phyloP scores from a whole-genome alignment of 2,329 filamentous ascomycete species.

The Sporothrix curviconia region DNA sequence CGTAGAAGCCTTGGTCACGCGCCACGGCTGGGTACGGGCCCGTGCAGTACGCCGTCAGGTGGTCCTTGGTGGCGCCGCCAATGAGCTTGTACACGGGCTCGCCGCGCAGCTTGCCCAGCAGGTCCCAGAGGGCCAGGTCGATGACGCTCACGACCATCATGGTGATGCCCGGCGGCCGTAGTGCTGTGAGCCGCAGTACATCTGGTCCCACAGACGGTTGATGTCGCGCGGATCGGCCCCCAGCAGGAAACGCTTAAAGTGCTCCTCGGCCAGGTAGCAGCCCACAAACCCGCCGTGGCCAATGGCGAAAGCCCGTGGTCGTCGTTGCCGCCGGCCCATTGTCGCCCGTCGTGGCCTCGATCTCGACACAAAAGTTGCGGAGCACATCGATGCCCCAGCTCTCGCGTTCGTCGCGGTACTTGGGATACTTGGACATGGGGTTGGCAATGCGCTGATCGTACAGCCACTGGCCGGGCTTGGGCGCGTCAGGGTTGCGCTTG shows the following conservation, averaged over 20 bases:
- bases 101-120: constrained; percentile 81
- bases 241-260: constrained; percentile 87
- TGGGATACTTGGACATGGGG: constrained; percentile 85
- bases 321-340: neutral
- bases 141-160: constrained; percentile 91
- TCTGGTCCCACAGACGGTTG: constrained; percentile 88
- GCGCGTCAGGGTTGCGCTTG: constrained; percentile 3
- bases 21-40: constrained; percentile 76
- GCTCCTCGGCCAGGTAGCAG: constrained; percentile 88
- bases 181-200: constrained; percentile 95
- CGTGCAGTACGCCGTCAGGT: constrained; percentile 89
- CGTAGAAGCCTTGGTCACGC: constrained; percentile 81
- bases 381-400: constrained; percentile 95
- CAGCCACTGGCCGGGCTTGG: constrained; percentile 10
- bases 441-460: constrained; percentile 73
- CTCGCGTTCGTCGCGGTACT: constrained; percentile 80
- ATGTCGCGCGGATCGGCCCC: constrained; percentile 85
- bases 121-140: constrained; percentile 86
- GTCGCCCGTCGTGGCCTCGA: constrained; percentile 81
- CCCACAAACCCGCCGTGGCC: constrained; percentile 89
- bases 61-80: constrained; percentile 77
- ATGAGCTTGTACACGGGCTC: constrained; percentile 95
- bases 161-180: constrained; percentile 90
- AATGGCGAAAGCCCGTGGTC: constrained; percentile 87
- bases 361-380: constrained; percentile 84